Evolutionary conservation across 768 basidiomycete genomes (phyloP).

Genomic region (Mycena olivaceomarginata): DNA sequence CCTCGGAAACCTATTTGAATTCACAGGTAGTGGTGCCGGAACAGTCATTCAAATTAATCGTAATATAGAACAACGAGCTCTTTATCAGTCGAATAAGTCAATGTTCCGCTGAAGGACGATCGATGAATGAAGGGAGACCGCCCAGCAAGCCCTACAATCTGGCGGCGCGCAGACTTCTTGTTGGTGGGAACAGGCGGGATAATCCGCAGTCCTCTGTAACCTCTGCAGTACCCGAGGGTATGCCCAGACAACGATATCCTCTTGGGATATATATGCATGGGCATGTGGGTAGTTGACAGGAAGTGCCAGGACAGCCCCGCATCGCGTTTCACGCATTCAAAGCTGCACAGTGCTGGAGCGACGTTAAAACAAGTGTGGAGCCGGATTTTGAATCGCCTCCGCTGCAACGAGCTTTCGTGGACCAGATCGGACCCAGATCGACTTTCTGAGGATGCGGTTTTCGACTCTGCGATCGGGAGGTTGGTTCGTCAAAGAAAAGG

Average conservation of each 20-base stretch:
- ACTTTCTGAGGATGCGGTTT: too few species aligned
- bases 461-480: background rate
- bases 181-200: background rate
- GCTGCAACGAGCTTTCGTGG: background rate
- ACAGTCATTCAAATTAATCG: background rate
- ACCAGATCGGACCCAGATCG: too few species aligned
- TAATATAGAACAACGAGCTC: slow-evolving; percentile 5
- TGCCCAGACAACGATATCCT: background rate
- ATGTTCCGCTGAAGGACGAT: background rate
- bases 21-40: too few species aligned
- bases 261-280: too few species aligned
- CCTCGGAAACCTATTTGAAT: too few species aligned
- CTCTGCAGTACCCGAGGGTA: background rate
- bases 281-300: background rate
- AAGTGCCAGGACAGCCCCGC: background rate
- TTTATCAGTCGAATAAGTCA: slow-evolving; percentile 4
- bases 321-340: background rate
- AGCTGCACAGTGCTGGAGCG: background rate
- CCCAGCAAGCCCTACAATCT: background rate
- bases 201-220: background rate
- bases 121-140: background rate
- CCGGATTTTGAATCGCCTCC: background rate
- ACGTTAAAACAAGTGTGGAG: background rate
- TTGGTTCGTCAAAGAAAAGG: too few species aligned
- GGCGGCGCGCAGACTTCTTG: background rate